Evolutionary conservation across 2,329 filamentous ascomycete species (phyloP).

Genomic region (Monosporascus ibericus): DNA sequence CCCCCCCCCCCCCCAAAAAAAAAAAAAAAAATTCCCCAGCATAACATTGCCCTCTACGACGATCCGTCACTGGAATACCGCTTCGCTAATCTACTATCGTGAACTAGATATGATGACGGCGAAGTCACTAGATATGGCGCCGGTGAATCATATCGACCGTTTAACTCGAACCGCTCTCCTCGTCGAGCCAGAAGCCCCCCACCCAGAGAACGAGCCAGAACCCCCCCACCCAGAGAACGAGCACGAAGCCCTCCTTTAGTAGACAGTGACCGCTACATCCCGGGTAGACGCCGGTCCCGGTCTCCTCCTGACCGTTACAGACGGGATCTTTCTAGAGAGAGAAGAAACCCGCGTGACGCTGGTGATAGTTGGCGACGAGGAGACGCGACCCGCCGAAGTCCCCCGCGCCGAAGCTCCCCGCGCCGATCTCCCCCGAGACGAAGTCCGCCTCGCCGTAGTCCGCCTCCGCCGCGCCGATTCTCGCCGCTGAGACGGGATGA

Average conservation of each 20-base stretch:
- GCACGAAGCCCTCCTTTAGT: conserved; percentile 29
- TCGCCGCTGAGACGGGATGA: conserved; percentile 30
- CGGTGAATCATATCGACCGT: conserved; percentile 55
- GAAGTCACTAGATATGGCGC: conserved; percentile 58
- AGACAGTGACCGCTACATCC: conserved; percentile 36
- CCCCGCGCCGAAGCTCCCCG: conserved; percentile 28
- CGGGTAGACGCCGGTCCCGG: conserved; percentile 35
- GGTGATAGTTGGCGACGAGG: conserved; percentile 33
- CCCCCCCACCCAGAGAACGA: conserved; percentile 26
- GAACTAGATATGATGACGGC: conserved; percentile 50
- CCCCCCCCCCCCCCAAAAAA: too few relatives aligned
- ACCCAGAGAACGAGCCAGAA: conserved; percentile 29
- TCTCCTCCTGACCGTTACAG: conserved; percentile 34
- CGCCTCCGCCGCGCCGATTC: conserved; percentile 27
- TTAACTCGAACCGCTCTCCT: conserved; percentile 45
- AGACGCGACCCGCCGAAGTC: conserved; percentile 31
- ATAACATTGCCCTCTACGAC: too few relatives aligned
- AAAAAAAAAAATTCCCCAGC: too few relatives aligned
- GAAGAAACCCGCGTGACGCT: conserved; percentile 5
- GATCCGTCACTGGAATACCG: not conserved
- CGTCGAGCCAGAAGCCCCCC: conserved; percentile 27
- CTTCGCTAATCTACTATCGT: not conserved
- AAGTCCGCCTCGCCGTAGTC: conserved; percentile 28
- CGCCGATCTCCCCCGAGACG: conserved; percentile 26
- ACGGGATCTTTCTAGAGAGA: conserved; percentile 30